phyloP scores from a whole-genome alignment of 1,139 yeast genomes.

The Diutina ranongensis region DNA sequence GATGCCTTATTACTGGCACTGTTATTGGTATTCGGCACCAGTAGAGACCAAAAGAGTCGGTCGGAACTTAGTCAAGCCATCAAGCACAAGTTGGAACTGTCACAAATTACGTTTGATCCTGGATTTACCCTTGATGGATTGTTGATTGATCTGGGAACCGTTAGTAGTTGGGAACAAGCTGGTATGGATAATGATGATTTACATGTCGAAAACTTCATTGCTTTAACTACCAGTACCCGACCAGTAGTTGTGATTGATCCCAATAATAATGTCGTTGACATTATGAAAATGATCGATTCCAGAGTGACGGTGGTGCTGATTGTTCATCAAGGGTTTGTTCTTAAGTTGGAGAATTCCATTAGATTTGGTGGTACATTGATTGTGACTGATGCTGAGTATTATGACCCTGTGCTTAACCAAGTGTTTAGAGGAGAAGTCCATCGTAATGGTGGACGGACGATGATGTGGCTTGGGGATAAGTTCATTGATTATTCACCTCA shows the following conservation, averaged over 20 bases:
- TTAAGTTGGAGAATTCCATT: not conserved
- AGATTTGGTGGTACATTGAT: constrained; percentile 1
- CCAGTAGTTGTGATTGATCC: not conserved
- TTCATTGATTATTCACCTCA: not conserved
- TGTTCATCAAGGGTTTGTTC: not conserved
- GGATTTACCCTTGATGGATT: not conserved
- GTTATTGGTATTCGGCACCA: constrained; percentile 51
- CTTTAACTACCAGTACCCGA: not conserved
- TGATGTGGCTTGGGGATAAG: constrained; percentile 1
- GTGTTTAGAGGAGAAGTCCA: not conserved
- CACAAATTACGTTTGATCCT: constrained; percentile 19
- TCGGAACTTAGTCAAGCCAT: constrained; percentile 25
- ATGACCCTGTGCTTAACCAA: constrained; percentile 1
- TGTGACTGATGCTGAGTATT: not conserved
- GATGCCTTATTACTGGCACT: constrained; percentile 56
- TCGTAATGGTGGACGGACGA: not conserved
- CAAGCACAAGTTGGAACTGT: constrained; percentile 24
- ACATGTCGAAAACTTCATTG: not conserved
- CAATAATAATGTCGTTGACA: not conserved
- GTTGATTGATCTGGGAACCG: not conserved
- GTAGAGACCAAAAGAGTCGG: constrained; percentile 43
- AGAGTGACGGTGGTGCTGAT: not conserved
- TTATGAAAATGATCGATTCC: not conserved
- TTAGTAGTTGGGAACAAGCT: not conserved
- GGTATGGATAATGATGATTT: constrained; percentile 3